A percentile compares a stretch with the other conserved stretches of the same genome.
Conservation (phyloP, 78 protist species). For the Diacronema lutheri region DNA sequence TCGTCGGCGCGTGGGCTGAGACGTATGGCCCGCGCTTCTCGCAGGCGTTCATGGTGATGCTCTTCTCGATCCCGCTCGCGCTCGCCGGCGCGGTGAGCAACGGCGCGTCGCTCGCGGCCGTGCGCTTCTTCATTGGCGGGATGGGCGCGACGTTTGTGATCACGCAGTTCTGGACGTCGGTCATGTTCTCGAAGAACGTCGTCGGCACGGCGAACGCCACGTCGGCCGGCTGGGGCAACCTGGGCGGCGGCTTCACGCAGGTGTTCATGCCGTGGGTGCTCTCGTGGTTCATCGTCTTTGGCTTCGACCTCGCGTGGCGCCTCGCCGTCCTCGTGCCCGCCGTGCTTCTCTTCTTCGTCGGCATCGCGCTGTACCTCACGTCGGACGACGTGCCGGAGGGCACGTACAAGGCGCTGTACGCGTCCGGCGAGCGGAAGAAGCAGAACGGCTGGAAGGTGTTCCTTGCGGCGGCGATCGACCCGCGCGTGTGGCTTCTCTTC, state of each 20-base stretch:
- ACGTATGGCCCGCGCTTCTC: neutral
- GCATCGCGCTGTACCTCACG: neutral
- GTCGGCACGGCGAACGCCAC: slow-evolving; percentile 8
- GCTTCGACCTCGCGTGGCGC: neutral
- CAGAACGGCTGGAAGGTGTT: neutral
- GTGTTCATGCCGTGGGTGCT: neutral
- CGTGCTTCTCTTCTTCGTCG: neutral
- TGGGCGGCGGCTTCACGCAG: slow-evolving; percentile 16
- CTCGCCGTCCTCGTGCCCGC: neutral
- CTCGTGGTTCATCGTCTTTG: neutral
- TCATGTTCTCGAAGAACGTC: neutral
- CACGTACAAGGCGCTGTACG: neutral
- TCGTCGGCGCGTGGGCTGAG: neutral
- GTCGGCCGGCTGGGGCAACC: slow-evolving; percentile 29
- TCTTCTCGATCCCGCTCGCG: too few relatives aligned
- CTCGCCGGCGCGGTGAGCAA: too few relatives aligned
- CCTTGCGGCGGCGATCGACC: neutral
- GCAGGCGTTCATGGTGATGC: too few relatives aligned
- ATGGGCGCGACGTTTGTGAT: slow-evolving; percentile 2
- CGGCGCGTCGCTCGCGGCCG: too few relatives aligned
- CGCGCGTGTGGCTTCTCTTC: neutral
- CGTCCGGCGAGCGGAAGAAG: slow-evolving; percentile 14
- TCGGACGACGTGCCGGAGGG: slow-evolving; percentile 2
- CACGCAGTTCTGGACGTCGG: slow-evolving; percentile 12
- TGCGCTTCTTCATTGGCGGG: slow-evolving; percentile 4